Base-by-base conservation (phyloP, 768 basidiomycete species). In the Tremella yokohamensis region DNA sequence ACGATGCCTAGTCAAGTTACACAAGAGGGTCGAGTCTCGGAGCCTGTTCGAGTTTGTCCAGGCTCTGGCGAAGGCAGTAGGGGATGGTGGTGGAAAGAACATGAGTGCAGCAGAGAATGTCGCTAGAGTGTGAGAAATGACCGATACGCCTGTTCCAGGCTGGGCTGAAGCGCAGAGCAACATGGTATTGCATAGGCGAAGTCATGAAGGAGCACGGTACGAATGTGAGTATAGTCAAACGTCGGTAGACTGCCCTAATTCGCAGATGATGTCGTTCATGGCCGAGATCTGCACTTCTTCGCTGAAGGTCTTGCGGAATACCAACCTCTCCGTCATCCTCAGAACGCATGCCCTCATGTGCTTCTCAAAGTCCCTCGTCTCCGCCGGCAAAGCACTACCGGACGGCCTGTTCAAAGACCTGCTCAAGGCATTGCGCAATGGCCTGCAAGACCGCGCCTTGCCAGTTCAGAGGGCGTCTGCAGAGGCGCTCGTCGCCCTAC, bases 261-360 rank as follows among this genome's bases (percentile, higher is more conserved):
- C 29, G 49, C 62, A 98, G 90, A 85, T 92, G 73, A 94, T 97
- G 92, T 96, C 92, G 0, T 87, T 92, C 65, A 87, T 93, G 84
- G 82, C 86, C 25, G 94, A 98, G 72, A 87, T 93, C 34, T 79
- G 84, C 18, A 78, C 81, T 1, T 79, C 84, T 0, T 80, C 85
- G 0, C 75, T 89, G 42, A 90, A 85, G 73, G 83, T 86, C 0
- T 81, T 83, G 64, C 87, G 76, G 56, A 69, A 83, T 60, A 84
- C 86, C 8, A 90, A 89, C 29, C 82, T 79, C 65, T 83, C 87
- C 6, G 83, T 90, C 52, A 81, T 93, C 19, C 81, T 96, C 24
- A 85, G 93, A 6, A 89, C 84, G 70, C 85, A 93, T 59, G 88
- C 90, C 1, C 75, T 97, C 4, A 70, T 82, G 1, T 83, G 89